Evolutionary conservation across 768 basidiomycete genomes (phyloP), one percentile per base, ranked within the genome.

Genomic region (Clitopilus hobsonii): DNA sequence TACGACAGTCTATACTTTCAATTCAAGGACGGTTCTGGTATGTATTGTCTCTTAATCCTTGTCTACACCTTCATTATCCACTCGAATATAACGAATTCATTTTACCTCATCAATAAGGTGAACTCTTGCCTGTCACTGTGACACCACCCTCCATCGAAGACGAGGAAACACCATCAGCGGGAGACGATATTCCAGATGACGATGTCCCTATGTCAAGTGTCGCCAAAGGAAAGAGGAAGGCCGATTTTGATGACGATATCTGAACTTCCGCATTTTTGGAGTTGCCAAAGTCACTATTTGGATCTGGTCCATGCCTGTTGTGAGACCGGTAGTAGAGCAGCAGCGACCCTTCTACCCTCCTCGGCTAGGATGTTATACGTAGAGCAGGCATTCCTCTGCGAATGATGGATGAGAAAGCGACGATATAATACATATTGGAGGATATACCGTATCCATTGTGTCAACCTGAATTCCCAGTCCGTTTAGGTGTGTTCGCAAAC

Each of bases 281-380:
- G 30, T 20, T 45, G 14, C 27, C 27, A 5, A 23, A 16, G 22
- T 23, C 14, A 27, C 11, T 14, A 27, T 29, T 27, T 27, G 27
- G 65, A 58, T 63, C 74, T 78, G 41, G 69, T 67, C 89, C 87
- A 89, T n/a, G 68, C 41, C 28, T 72, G 74, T 38, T 78, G 76
- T 6, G 73, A 69, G 16, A 85, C 60, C 3, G 94, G 94, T 18
- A 95, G 75, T n/a, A 97, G 69, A 1, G 94, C 95, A 13, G 91
- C 94, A 36, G 94, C 91, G 11, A 98, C 92, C 23, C 89, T 85
- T 52, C 96, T 78, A 6, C 96, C 96, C 71, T 99, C 96, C 68
- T 99, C 96, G 0, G 88, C 72, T 47, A 99, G 78, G 22, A 99
- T 68, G 68, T 99, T 98, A 70, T 94, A 99, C 0, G 96, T 98